Evolutionary conservation across 148 eudicot species (phyloP), one percentile per base, ranked within the genome.

Genomic region (Pharnaceum exiguum): DNA sequence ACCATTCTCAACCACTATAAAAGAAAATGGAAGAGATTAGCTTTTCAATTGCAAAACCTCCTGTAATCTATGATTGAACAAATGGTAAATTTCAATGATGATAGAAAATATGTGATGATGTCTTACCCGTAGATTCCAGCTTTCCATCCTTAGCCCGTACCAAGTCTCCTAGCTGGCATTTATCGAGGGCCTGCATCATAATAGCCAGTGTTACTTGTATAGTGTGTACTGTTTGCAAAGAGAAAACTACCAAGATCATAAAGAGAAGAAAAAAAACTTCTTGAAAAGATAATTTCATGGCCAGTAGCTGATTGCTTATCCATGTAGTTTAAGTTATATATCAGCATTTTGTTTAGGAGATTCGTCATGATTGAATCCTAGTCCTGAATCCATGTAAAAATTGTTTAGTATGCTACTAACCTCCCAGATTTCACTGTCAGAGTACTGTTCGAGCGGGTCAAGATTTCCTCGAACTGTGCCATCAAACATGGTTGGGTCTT

Each of bases 401-500:
- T n/a, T n/a, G n/a, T n/a, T n/a, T n/a, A n/a, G n/a, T n/a, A n/a
- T n/a, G n/a, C n/a, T n/a, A n/a, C 33, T 12, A 71, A 85, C 97
- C 96, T 89, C 87, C 99, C 99, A 94, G 30, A 94, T 82, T 40
- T 89, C 71, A 1, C 43, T 43, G 62, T 94, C 99, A 22, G 89
- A 71, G 61, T 89, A 76, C 56, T 78, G 85, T 50, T 75, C 77
- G 30, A 86, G 74, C 10, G 99, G 99, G 60, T 94, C 96, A 38
- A 94, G 91, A 66, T 94, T 94, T 65, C 86, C 87, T 70, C 96
- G 72, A 62, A 94, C 89, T 16, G 99, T 86, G 40, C 96, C 95
- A 59, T 81, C 99, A 71, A 94, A 94, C 96, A 94, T 83, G 0
- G 96, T 84, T 49, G 99, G 99, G 57, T 93, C 99, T 67, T 93